phyloP scores from a whole-genome alignment of 228 moss, liverwort and hornwort species.

The Sphagnum fallax region DNA sequence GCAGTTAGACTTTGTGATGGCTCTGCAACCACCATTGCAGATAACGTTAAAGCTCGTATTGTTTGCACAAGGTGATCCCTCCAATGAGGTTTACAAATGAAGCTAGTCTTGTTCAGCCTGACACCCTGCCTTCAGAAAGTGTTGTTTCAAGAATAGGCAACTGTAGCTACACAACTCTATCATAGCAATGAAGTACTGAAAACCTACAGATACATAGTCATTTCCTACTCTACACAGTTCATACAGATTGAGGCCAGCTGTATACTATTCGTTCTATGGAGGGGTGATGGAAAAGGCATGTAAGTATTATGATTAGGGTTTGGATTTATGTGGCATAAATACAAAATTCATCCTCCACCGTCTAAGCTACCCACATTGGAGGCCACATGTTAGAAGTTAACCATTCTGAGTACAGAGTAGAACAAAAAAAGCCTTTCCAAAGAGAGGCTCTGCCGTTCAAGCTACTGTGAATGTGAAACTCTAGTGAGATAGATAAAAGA shows the following conservation, averaged over 20 bases:
- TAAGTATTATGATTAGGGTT: too few species aligned
- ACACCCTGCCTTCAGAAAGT: neutral
- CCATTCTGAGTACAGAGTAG: neutral
- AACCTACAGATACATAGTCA: neutral
- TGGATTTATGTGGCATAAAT: too few species aligned
- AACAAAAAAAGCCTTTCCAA: neutral
- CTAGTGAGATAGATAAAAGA: neutral
- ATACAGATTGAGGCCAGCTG: too few species aligned
- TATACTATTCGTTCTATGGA: too few species aligned
- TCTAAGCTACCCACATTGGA: neutral
- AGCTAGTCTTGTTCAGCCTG: neutral
- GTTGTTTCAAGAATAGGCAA: too few species aligned
- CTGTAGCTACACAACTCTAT: neutral
- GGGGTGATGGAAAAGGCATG: too few species aligned
- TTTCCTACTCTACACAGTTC: too few species aligned
- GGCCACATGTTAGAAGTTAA: neutral
- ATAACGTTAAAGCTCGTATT: too few species aligned
- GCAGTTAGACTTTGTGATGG: conserved; percentile 52
- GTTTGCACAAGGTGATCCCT: too few species aligned
- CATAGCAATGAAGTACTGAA: neutral
- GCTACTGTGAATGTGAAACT: too few species aligned
- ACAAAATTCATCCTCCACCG: too few species aligned
- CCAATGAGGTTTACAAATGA: neutral
- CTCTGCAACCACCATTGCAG: conserved; percentile 15
- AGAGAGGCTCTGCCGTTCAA: neutral